Evolutionary conservation across 768 basidiomycete species (phyloP).

Genomic region (Mycena galopus): DNA sequence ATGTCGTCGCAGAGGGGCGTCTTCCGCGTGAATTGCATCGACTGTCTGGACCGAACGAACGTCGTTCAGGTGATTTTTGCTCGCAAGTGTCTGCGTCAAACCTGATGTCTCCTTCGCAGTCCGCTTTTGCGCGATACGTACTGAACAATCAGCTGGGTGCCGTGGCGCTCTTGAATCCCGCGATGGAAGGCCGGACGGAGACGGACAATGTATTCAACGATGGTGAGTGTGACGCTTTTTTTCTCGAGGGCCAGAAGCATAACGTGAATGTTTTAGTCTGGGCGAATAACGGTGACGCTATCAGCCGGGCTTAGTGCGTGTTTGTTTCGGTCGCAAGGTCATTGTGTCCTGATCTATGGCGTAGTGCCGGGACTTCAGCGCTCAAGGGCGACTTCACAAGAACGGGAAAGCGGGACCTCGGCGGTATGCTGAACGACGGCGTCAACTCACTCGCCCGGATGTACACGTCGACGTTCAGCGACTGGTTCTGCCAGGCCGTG

Average conservation of each 20-base stretch:
- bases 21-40: conserved; percentile 95
- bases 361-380: conserved; percentile 94
- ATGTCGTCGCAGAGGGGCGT: conserved; percentile 88
- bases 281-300: conserved; percentile 98
- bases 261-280: conserved; percentile 68
- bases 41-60: conserved; percentile 95
- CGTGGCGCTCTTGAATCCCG: conserved; percentile 73
- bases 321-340: conserved; percentile 24
- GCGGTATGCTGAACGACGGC: conserved; percentile 94
- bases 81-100: not conserved
- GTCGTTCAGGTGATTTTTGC: conserved; percentile 80
- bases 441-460: conserved; percentile 94
- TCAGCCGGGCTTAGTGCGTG: conserved; percentile 86
- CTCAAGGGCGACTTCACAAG: conserved; percentile 96
- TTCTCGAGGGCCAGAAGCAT: not conserved
- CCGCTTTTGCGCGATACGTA: conserved; percentile 90
- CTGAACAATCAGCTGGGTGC: conserved; percentile 82
- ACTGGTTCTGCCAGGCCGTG: conserved; percentile 98
- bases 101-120: conserved; percentile 58
- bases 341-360: conserved; percentile 10
- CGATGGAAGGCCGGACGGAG: conserved; percentile 65
- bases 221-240: conserved; percentile 56
- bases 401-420: conserved; percentile 95
- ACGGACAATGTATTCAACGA: conserved; percentile 86
- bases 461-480: conserved; percentile 91